These are phyloP conservation scores for Penicillium canariense DNA, from an alignment of 495 filamentous ascomycete genomes.

Conservation along the genomic window DNA sequence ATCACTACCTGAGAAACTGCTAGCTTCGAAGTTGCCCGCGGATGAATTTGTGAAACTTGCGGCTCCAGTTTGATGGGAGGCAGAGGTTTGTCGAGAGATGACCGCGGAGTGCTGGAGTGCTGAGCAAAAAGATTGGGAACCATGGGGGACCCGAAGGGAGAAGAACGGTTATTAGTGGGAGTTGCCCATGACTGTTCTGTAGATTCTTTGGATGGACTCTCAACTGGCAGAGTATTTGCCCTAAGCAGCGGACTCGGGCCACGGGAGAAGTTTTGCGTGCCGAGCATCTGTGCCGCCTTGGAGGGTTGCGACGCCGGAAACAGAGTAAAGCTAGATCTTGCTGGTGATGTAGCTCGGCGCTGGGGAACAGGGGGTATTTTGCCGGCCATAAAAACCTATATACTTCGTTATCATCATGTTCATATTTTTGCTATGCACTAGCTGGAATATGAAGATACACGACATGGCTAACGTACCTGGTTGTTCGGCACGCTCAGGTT, in stretches of 20 bases:
- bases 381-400: constrained; percentile 19
- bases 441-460: not conserved
- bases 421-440: not conserved
- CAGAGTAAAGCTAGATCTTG: constrained; percentile 55
- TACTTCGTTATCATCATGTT: not conserved
- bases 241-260: constrained; percentile 50
- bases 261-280: constrained; percentile 34
- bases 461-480: constrained; percentile 24
- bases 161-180: constrained; percentile 10
- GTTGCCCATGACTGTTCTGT: constrained; percentile 7
- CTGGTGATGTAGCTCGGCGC: constrained; percentile 60
- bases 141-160: constrained; percentile 14
- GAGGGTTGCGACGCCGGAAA: constrained; percentile 55
- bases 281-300: constrained; percentile 37
- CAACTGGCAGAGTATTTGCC: constrained; percentile 59
- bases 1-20: not conserved
- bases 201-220: constrained; percentile 14
- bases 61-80: constrained; percentile 21
- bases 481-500: constrained; percentile 52
- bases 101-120: constrained; percentile 16
- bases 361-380: constrained; percentile 28
- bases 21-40: constrained; percentile 4
- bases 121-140: constrained; percentile 13
- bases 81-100: constrained; percentile 25
- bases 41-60: not conserved